Percentiles rank a stretch among this genome's conserved stretches.
These are phyloP conservation scores for Mercurialis annua DNA, from an alignment of 345 rosid genomes.

Conservation along the genomic window DNA sequence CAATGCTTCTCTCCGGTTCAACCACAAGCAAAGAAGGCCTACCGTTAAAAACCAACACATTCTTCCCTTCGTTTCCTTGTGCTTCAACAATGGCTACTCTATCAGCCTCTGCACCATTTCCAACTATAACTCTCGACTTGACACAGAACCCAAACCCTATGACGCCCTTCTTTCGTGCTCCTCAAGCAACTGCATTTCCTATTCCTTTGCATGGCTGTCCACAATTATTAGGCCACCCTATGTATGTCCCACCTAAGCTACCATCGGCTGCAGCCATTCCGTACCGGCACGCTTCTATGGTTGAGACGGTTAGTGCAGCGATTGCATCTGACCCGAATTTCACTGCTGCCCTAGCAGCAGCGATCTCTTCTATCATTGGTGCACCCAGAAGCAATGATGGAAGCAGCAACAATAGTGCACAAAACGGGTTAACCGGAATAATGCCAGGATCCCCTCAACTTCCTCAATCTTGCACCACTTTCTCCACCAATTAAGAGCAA, in stretches of 20 bases:
- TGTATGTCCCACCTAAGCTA: constrained; percentile 26
- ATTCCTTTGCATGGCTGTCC: constrained; percentile 43
- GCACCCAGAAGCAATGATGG: constrained; percentile 25
- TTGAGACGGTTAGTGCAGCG: constrained; percentile 68
- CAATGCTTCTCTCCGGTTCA: constrained; percentile 84
- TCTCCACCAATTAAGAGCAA: constrained; percentile 49
- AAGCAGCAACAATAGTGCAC: constrained; percentile 9
- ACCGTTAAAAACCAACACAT: constrained; percentile 24
- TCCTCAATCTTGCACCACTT: constrained; percentile 93
- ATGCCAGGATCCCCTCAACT: constrained; percentile 70
- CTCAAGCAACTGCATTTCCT: constrained; percentile 34
- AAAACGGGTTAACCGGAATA: constrained; percentile 27
- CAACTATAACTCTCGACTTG: constrained; percentile 88
- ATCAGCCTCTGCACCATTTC: constrained; percentile 51
- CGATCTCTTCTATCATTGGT: constrained; percentile 58
- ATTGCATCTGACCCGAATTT: constrained; percentile 81
- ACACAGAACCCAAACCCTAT: constrained; percentile 49
- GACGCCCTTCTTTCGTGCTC: constrained; percentile 36
- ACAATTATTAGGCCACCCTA: constrained; percentile 35
- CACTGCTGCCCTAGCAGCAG: constrained; percentile 75
- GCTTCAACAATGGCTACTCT: constrained; percentile 78
- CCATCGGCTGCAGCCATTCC: constrained; percentile 25
- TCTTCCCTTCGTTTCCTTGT: constrained; percentile 50
- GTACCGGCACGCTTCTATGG: constrained; percentile 49
- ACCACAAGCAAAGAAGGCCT: constrained; percentile 53